Percentiles rank a stretch among this genome's conserved stretches.
Conservation (phyloP, 306 rosid genomes). For the Myrica gale region DNA sequence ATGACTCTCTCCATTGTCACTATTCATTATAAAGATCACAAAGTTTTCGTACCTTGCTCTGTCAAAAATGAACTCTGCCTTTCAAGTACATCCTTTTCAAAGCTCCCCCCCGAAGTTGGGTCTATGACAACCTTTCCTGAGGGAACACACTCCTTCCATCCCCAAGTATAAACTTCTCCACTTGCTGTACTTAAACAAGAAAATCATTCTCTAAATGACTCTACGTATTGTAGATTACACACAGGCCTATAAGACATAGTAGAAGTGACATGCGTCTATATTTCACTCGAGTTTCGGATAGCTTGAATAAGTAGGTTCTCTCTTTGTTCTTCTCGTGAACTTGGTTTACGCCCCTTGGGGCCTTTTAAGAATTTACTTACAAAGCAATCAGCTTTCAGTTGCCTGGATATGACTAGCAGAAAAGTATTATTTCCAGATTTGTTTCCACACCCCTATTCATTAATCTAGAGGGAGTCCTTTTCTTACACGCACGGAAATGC, state of each 20-base stretch:
- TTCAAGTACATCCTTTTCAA: slow-evolving; percentile 60
- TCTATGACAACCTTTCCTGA: slow-evolving; percentile 80
- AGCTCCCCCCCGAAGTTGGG: slow-evolving; percentile 38
- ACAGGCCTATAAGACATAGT: not conserved
- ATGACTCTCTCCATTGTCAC: slow-evolving; percentile 18
- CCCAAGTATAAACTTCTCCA: slow-evolving; percentile 93
- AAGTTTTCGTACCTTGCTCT: slow-evolving; percentile 60
- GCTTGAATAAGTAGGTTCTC: slow-evolving; percentile 8
- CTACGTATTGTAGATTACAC: not conserved
- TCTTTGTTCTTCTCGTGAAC: slow-evolving; percentile 18
- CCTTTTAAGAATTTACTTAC: slow-evolving; percentile 10
- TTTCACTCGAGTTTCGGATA: slow-evolving; percentile 14
- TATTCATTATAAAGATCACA: slow-evolving; percentile 28
- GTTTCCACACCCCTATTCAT: slow-evolving; percentile 6
- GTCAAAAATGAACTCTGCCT: slow-evolving; percentile 52
- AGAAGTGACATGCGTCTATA: not conserved
- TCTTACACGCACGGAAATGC: not conserved
- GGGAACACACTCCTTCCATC: slow-evolving; percentile 98
- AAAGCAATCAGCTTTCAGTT: not conserved
- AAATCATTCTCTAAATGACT: slow-evolving; percentile 15
- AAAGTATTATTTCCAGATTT: not conserved
- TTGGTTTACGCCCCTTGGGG: slow-evolving; percentile 8
- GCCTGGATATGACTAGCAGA: slow-evolving; percentile 17
- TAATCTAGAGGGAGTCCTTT: not conserved
- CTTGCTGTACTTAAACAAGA: slow-evolving; percentile 43